phyloP scores from a whole-genome alignment of 176 grass and related monocot genomes.

The Paspalum vaginatum region DNA sequence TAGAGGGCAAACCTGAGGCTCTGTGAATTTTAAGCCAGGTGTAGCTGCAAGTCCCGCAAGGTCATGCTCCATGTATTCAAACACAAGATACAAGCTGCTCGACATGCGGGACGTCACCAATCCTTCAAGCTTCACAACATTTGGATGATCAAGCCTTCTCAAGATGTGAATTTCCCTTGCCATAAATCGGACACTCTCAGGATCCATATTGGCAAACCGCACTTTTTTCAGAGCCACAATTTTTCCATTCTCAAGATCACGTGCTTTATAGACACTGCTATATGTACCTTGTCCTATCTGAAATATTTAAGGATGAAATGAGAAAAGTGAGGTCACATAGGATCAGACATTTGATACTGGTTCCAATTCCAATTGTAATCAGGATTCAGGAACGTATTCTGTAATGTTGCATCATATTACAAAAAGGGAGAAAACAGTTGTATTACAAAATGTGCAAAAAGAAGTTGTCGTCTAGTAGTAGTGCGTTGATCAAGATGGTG shows the following conservation, averaged over 20 bases:
- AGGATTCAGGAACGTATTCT: neutral
- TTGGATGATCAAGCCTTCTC: constrained; percentile 91
- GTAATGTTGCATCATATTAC: neutral
- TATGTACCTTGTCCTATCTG: constrained; percentile 99
- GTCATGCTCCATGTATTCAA: constrained; percentile 99
- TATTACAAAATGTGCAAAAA: neutral
- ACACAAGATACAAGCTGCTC: constrained; percentile 91
- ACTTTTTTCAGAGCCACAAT: constrained; percentile 98
- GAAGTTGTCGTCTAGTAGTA: neutral
- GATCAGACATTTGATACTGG: neutral
- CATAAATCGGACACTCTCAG: constrained; percentile 98
- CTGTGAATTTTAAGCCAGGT: constrained; percentile 87
- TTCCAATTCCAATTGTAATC: constrained; percentile 8
- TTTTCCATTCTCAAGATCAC: constrained; percentile 92
- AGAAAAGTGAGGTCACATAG: constrained; percentile 24
- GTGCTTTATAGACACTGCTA: constrained; percentile 93
- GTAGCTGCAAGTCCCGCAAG: constrained; percentile 86
- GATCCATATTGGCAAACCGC: constrained; percentile 88
- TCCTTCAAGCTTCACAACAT: constrained; percentile 93
- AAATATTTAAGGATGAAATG: constrained; percentile 37
- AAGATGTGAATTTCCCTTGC: constrained; percentile 98
- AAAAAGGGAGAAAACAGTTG: neutral
- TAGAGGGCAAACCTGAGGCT: constrained; percentile 75
- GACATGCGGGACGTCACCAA: constrained; percentile 93
- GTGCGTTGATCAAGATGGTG: neutral